Conservation (phyloP, 306 rosid species). For the Pterocarpus santalinus region DNA sequence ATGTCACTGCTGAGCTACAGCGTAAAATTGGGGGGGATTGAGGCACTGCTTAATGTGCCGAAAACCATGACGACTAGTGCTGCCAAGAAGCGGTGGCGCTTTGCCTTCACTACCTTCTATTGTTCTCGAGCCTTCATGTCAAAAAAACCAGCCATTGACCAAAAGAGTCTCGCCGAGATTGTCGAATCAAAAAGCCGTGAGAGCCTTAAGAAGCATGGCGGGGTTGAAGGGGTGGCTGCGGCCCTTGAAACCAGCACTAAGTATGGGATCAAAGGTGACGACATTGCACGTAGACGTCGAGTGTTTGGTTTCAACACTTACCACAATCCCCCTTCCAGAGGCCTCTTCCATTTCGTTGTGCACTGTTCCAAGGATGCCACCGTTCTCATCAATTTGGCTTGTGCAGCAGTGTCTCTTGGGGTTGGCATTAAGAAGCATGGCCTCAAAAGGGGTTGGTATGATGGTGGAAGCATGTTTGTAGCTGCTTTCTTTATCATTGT, state of each 20-base stretch:
- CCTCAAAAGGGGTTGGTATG: conserved; percentile 47
- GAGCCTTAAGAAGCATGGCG: conserved; percentile 40
- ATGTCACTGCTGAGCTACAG: conserved; percentile 35
- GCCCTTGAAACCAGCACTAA: conserved; percentile 43
- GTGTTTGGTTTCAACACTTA: conserved; percentile 51
- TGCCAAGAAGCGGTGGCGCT: conserved; percentile 58
- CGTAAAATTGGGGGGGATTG: conserved; percentile 5
- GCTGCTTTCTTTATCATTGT: conserved; percentile 49
- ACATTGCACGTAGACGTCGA: conserved; percentile 30
- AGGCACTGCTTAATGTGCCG: conserved; percentile 18
- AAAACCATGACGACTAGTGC: neutral
- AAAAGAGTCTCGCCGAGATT: conserved; percentile 33
- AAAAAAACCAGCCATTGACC: conserved; percentile 3
- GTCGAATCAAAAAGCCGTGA: conserved; percentile 49
- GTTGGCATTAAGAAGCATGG: conserved; percentile 41
- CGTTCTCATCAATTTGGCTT: conserved; percentile 45
- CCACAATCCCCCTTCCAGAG: conserved; percentile 45
- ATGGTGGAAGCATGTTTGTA: conserved; percentile 50
- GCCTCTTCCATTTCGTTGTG: conserved; percentile 34
- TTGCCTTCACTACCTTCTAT: conserved; percentile 56
- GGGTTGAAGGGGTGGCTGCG: conserved; percentile 48
- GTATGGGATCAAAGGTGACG: conserved; percentile 28
- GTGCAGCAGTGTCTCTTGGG: conserved; percentile 48
- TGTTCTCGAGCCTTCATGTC: conserved; percentile 59
- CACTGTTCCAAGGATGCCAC: conserved; percentile 48